These are phyloP conservation scores for Ophiosphaerella narmari DNA, from an alignment of 2,329 filamentous ascomycete species.

Conservation along the genomic window DNA sequence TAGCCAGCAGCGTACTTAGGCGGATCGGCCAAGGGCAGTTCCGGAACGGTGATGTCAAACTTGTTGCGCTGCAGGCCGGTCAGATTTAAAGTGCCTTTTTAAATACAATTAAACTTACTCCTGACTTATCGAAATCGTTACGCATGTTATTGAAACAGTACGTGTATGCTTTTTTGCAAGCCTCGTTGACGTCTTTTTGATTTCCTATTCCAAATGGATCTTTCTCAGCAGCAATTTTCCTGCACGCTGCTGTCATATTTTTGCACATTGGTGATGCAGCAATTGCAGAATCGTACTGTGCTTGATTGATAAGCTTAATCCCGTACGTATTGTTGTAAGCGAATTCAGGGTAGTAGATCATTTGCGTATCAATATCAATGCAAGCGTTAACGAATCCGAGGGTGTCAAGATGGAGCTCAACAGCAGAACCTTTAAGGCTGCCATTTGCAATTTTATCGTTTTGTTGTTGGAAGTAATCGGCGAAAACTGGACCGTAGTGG, in stretches of 20 bases:
- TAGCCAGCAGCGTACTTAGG: conserved; percentile 55
- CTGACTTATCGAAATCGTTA: conserved; percentile 40
- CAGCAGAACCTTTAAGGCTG: conserved; percentile 23
- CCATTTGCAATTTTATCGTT: conserved; percentile 54
- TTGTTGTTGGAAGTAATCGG: conserved; percentile 58
- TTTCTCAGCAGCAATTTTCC: conserved; percentile 46
- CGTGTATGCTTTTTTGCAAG: conserved; percentile 48
- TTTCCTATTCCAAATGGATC: conserved; percentile 54
- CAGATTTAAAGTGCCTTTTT: too few relatives aligned
- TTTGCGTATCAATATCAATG: conserved; percentile 53
- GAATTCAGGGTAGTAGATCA: conserved; percentile 51
- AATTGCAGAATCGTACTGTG: conserved; percentile 49
- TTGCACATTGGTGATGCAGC: conserved; percentile 51
- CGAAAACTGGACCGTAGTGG: conserved; percentile 59
- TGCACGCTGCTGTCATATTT: conserved; percentile 57
- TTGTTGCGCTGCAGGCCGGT: conserved; percentile 44
- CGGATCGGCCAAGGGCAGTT: conserved; percentile 7
- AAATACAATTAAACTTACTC: conserved; percentile 4
- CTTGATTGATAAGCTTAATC: conserved; percentile 53
- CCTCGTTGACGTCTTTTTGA: conserved; percentile 34
- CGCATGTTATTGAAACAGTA: conserved; percentile 51
- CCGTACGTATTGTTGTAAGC: conserved; percentile 62
- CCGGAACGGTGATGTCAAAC: conserved; percentile 59
- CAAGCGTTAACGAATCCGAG: conserved; percentile 60
- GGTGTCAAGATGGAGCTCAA: conserved; percentile 51